Percentiles rank a stretch among this genome's conserved stretches.
These are phyloP conservation scores for Citropsis articulata DNA, from an alignment of 345 rosid species.

Conservation along the genomic window DNA sequence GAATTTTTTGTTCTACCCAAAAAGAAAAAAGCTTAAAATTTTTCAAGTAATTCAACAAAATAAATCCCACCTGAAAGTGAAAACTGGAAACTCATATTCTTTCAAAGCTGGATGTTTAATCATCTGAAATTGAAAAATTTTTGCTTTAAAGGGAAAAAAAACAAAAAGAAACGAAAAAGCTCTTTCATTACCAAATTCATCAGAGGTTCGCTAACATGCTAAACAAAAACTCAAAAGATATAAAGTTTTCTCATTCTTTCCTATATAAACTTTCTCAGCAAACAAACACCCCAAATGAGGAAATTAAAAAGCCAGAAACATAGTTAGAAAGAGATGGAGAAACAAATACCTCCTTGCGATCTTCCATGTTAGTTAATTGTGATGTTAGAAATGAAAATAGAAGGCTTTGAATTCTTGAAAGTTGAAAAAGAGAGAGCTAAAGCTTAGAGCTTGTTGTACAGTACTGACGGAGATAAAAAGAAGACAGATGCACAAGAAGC, in stretches of 20 bases:
- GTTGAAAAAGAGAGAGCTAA: neutral
- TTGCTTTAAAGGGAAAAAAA: neutral
- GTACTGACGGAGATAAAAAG: neutral
- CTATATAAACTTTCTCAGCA: neutral
- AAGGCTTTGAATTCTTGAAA: neutral
- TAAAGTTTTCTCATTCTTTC: neutral
- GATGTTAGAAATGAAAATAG: neutral
- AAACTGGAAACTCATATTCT: neutral
- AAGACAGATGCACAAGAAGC: neutral
- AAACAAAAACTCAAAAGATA: neutral
- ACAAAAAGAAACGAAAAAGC: neutral
- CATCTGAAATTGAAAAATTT: neutral
- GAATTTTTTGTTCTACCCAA: neutral
- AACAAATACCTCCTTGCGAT: constrained; percentile 51
- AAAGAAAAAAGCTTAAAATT: too few species aligned
- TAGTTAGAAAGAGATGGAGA: neutral
- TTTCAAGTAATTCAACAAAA: neutral
- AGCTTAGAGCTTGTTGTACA: neutral
- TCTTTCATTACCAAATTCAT: neutral
- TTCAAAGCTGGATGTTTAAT: neutral
- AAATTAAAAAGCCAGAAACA: neutral
- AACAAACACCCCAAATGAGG: neutral
- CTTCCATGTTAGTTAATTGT: constrained; percentile 40
- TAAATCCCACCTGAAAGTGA: neutral
- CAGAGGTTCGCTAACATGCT: neutral